phyloP scores from a whole-genome alignment of 192 early-diverging fungal species.

The Backusella australiensis region DNA sequence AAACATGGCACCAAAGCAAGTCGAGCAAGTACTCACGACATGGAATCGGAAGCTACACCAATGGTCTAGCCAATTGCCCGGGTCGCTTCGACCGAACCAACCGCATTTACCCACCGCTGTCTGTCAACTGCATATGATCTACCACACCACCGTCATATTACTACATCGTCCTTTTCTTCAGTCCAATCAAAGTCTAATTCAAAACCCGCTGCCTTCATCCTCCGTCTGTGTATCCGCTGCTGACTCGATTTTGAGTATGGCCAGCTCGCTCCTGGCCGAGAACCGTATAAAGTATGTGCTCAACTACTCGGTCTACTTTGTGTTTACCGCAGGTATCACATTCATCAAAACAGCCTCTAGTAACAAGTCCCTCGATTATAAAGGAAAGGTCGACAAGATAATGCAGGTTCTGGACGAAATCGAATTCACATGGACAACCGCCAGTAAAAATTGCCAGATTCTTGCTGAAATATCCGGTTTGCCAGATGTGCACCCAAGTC shows the following conservation, averaged over 20 bases:
- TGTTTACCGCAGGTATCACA: slow-evolving; percentile 32
- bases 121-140: slow-evolving; percentile 43
- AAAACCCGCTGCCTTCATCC: slow-evolving; percentile 16
- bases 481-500: not conserved
- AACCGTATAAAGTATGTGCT: slow-evolving; percentile 10
- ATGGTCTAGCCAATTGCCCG: slow-evolving; percentile 45
- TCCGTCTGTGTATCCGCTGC: slow-evolving; percentile 27
- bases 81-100: slow-evolving; percentile 16
- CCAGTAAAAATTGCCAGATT: slow-evolving; percentile 21
- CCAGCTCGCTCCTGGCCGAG: slow-evolving; percentile 7
- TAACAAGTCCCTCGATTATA: slow-evolving; percentile 5
- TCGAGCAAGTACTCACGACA: slow-evolving; percentile 16
- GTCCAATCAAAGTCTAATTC: slow-evolving; percentile 14
- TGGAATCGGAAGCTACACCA: slow-evolving; percentile 13
- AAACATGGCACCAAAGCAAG: not conserved
- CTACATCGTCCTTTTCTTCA: slow-evolving; percentile 52
- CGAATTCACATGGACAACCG: slow-evolving; percentile 23
- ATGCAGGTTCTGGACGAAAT: slow-evolving; percentile 23
- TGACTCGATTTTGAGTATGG: slow-evolving; percentile 24
- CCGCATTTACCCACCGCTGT: slow-evolving; percentile 8
- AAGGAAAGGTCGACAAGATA: slow-evolving; percentile 21
- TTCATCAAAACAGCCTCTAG: slow-evolving; percentile 26
- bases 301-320: slow-evolving; percentile 25
- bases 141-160: slow-evolving; percentile 50
- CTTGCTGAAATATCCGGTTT: slow-evolving; percentile 27